Percentiles rank a stretch among this genome's conserved stretches.
These are phyloP conservation scores for Xylaria castorea DNA, from an alignment of 495 filamentous ascomycete species.

Conservation along the genomic window DNA sequence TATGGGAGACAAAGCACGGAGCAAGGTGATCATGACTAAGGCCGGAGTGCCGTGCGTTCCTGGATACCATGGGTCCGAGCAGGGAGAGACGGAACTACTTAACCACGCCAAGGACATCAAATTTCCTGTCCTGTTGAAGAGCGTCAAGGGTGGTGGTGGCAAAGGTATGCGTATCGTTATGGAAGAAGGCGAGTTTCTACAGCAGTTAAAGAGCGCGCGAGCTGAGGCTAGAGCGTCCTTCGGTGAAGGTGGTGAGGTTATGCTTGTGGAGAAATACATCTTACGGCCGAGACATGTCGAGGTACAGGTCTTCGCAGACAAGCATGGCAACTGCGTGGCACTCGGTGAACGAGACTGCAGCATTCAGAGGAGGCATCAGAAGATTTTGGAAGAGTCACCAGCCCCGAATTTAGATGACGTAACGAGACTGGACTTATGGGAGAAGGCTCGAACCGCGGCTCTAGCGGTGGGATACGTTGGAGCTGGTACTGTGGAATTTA, in stretches of 20 bases:
- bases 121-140: constrained; percentile 95
- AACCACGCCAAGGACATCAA: constrained; percentile 78
- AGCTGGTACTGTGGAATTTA: constrained; percentile 97
- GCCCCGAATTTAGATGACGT: constrained; percentile 82
- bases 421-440: constrained; percentile 88
- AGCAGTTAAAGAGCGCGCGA: constrained; percentile 84
- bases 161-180: constrained; percentile 98
- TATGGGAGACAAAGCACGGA: constrained; percentile 94
- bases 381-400: constrained; percentile 96
- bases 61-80: constrained; percentile 90
- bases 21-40: constrained; percentile 92
- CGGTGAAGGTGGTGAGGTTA: constrained; percentile 83
- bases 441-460: constrained; percentile 88
- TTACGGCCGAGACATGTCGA: constrained; percentile 94
- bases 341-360: constrained; percentile 88
- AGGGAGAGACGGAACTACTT: constrained; percentile 74
- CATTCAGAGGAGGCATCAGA: constrained; percentile 89
- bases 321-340: constrained; percentile 82
- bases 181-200: constrained; percentile 75
- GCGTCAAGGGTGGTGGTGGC: constrained; percentile 93
- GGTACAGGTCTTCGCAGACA: constrained; percentile 96
- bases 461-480: constrained; percentile 93
- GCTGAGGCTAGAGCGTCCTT: constrained; percentile 91
- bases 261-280: constrained; percentile 97
- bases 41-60: constrained; percentile 96